Evolutionary conservation across 2,329 filamentous ascomycete genomes (phyloP).

Genomic region (Xylaria sp.): DNA sequence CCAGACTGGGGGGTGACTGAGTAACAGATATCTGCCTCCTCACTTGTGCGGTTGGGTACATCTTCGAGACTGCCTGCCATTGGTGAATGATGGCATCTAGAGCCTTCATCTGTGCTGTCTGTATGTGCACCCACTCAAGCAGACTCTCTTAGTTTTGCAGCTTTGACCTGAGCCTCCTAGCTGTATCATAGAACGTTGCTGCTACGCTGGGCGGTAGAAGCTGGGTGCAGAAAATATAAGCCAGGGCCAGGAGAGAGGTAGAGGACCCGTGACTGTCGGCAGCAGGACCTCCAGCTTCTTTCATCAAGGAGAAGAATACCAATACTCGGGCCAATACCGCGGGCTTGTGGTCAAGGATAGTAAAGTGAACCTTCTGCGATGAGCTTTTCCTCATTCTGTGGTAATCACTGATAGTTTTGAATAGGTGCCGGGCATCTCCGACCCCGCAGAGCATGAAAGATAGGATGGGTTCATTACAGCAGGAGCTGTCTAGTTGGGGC

Average conservation of each 20-base stretch:
- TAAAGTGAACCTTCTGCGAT: slow-evolving; percentile 19
- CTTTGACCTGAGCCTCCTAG: slow-evolving; percentile 8
- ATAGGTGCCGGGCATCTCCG: slow-evolving; percentile 29
- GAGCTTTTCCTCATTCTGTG: neutral
- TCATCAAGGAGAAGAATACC: slow-evolving; percentile 25
- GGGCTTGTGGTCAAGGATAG: slow-evolving; percentile 29
- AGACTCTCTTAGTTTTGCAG: slow-evolving; percentile 24
- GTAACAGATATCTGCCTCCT: neutral
- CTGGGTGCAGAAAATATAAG: too few relatives aligned
- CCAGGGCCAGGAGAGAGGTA: slow-evolving; percentile 3
- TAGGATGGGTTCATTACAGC: slow-evolving; percentile 21
- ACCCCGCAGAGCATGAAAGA: slow-evolving; percentile 31
- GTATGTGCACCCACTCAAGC: slow-evolving; percentile 14
- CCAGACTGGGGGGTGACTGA: neutral
- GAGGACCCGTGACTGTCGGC: neutral
- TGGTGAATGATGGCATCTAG: neutral
- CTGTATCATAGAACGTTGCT: neutral
- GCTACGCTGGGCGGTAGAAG: too few relatives aligned
- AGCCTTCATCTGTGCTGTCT: slow-evolving; percentile 14
- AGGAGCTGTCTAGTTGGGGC: slow-evolving; percentile 13
- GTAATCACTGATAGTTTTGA: slow-evolving; percentile 22
- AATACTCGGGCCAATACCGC: slow-evolving; percentile 23
- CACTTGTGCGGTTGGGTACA: slow-evolving; percentile 7
- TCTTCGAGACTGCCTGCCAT: neutral
- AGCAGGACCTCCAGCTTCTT: slow-evolving; percentile 3